Evolutionary conservation across 805 yeast species (phyloP).

Genomic region (Schizosaccharomyces japonicus): DNA sequence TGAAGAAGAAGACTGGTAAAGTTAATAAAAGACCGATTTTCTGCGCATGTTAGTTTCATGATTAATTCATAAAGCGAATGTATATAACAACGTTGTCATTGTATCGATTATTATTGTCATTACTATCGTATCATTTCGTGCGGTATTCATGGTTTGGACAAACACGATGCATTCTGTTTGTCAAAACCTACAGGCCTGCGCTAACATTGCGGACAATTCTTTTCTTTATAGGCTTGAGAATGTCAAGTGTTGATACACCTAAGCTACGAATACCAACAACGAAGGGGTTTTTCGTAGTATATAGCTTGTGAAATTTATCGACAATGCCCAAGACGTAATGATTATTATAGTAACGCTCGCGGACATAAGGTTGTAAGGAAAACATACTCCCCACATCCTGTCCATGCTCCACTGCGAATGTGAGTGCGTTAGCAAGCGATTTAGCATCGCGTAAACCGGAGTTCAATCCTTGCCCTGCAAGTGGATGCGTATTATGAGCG

Average conservation of each 20-base stretch:
- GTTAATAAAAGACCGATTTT: too few species aligned
- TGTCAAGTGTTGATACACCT: background rate
- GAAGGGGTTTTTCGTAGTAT: slow-evolving; percentile 13
- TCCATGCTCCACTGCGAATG: slow-evolving; percentile 49
- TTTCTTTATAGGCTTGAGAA: too few species aligned
- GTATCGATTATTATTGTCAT: too few species aligned
- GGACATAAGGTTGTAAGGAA: slow-evolving; percentile 68
- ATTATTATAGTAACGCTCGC: slow-evolving; percentile 58
- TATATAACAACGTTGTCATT: too few species aligned
- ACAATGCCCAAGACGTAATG: slow-evolving; percentile 67
- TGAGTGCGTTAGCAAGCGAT: slow-evolving; percentile 42
- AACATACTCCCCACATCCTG: slow-evolving; percentile 65
- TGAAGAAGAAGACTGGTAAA: slow-evolving; percentile 11
- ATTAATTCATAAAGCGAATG: too few species aligned
- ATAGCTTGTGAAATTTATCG: slow-evolving; percentile 75
- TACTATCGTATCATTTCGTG: too few species aligned
- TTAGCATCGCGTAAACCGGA: slow-evolving; percentile 92
- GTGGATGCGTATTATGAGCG: slow-evolving; percentile 89
- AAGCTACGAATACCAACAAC: background rate
- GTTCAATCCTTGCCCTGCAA: slow-evolving; percentile 93
- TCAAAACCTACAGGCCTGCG: too few species aligned
- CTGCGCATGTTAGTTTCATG: too few species aligned
- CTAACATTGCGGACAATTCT: too few species aligned
- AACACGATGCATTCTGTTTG: too few species aligned
- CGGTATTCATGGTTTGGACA: too few species aligned